Conservation (phyloP, 2,329 filamentous ascomycete species). For the Fusarium sulawesiense region DNA sequence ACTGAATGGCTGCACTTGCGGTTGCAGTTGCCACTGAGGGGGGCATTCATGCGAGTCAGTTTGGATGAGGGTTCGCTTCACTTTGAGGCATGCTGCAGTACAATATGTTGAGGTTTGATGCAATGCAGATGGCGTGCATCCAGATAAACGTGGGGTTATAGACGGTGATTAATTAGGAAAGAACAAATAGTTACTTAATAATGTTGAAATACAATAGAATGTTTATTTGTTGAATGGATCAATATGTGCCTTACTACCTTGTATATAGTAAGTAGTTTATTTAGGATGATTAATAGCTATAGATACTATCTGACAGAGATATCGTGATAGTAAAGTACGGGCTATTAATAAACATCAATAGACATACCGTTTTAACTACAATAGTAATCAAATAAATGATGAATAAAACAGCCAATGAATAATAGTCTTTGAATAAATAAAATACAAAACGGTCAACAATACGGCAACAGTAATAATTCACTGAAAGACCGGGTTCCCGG, state of each 20-base stretch:
- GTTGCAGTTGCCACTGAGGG: constrained; percentile 16
- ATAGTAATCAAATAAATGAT: not conserved
- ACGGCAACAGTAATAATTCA: not conserved
- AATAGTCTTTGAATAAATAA: constrained; percentile 7
- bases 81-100: not conserved
- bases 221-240: too few species aligned
- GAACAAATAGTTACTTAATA: not conserved
- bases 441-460: constrained; percentile 3
- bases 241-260: too few species aligned
- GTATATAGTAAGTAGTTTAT: not conserved
- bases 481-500: constrained; percentile 37
- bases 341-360: not conserved
- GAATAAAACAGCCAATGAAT: constrained; percentile 17
- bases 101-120: constrained; percentile 11
- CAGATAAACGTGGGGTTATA: constrained; percentile 5
- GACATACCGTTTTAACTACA: constrained; percentile 18
- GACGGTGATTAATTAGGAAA: constrained; percentile 5
- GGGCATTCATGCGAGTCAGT: constrained; percentile 35
- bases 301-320: not conserved
- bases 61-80: constrained; percentile 10
- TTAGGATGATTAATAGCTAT: not conserved
- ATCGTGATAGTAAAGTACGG: not conserved
- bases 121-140: constrained; percentile 30
- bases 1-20: constrained; percentile 7
- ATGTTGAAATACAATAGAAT: fast-evolving